Evolutionary conservation across 2,329 filamentous ascomycete species (phyloP).

Genomic region (Scedosporium dehoogii): DNA sequence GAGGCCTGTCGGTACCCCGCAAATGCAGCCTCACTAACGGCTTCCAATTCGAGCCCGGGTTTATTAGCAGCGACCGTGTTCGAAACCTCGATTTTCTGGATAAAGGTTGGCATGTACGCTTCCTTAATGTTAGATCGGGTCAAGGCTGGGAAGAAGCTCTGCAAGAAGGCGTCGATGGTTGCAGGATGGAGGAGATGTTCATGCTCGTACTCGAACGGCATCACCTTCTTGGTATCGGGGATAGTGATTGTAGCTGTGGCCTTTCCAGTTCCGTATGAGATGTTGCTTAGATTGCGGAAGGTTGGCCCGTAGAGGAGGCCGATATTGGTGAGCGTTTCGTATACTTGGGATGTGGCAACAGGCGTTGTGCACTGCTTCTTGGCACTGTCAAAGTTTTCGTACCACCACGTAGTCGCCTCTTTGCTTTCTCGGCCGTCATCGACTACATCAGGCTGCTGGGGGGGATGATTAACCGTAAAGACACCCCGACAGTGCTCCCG

Average conservation of each 20-base stretch:
- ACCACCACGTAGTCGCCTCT: not conserved
- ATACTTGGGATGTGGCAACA: not conserved
- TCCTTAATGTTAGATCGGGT: not conserved
- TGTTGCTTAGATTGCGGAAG: not conserved
- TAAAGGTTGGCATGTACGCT: not conserved
- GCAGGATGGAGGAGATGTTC: not conserved
- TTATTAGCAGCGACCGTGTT: not conserved
- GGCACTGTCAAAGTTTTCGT: too few relatives aligned
- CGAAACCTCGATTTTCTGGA: not conserved
- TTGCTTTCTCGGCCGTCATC: not conserved
- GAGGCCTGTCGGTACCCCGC: too few relatives aligned
- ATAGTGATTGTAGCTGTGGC: not conserved
- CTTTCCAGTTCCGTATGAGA: not conserved
- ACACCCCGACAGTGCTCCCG: not conserved
- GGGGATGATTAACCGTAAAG: not conserved
- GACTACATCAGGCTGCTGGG: not conserved
- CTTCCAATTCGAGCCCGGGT: too few relatives aligned
- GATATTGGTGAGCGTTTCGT: not conserved
- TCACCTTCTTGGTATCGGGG: not conserved
- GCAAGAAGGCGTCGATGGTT: not conserved
- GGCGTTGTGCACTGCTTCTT: not conserved
- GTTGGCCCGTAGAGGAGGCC: not conserved
- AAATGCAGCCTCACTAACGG: too few relatives aligned
- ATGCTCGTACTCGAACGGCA: not conserved
- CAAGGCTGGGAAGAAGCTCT: not conserved